Evolutionary conservation across 805 yeast genomes (phyloP), one percentile per base, ranked within the genome.

Genomic region (Hanseniaspora singularis): DNA sequence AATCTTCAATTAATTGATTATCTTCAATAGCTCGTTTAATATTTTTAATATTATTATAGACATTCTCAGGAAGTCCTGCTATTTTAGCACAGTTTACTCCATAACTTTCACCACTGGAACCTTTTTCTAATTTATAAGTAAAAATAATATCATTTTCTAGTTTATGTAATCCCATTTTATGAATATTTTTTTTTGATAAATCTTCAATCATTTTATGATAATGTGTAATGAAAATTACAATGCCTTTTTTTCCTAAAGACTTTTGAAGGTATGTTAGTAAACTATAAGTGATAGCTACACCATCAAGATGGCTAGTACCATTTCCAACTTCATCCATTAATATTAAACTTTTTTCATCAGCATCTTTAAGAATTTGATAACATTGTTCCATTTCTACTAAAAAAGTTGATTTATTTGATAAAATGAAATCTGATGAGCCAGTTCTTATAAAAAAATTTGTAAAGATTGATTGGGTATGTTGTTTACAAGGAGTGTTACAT

Each of bases 381-480:
- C 95, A 85, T 57, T 92, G 98, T 44, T 86, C 69, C 96, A 92
- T 87, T 62, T 92, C 99, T 23, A 94, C 84, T 84, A 84, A 83
- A 57, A 88, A 87, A 0, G 95, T 87, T 0, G 94, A 83, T 54
- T 82, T 76, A 2, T 92, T 89, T 19, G 68, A 67, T 41, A 85
- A 54, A 38, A 87, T 67, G 55, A 85, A 76, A 62, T 87, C 96
- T 32, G 74, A 71, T 0, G 95, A 92, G 0, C 95, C 95, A 77
- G 85, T 80, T 39, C 92, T 64, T 1, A 77, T 72, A 44, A 60
- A 65, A 0, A 74, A 60, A 15, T 69, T 71, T 56, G 79, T 87
- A 54, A 86, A 77, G 1, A 85, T 63, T 1, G 94, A 83, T 27
- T 84, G 52, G 4, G 64, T 62, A 1, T 83, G 83, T 1, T 56